These are phyloP conservation scores for Triticum turgidum DNA, from an alignment of 176 grass and related monocot species.

Conservation along the genomic window DNA sequence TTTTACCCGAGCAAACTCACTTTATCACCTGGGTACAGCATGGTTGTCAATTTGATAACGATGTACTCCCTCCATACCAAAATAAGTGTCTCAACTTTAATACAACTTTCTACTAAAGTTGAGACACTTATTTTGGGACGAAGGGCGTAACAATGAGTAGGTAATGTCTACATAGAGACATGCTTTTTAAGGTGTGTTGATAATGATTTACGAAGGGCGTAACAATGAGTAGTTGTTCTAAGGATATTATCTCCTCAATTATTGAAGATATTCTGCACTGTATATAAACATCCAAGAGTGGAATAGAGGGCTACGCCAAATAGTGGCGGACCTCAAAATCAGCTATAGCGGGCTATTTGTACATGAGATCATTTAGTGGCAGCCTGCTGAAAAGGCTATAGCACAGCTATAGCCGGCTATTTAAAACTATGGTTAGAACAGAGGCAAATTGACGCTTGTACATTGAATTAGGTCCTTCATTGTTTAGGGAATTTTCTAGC, in stretches of 20 bases:
- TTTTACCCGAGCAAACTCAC: no score
- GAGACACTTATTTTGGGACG: no score
- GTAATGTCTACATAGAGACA: neutral
- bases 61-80: neutral
- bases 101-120: no score
- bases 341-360: no score
- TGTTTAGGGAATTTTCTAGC: constrained; percentile 89
- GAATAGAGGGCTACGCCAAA: no score
- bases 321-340: no score
- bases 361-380: no score
- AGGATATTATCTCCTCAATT: neutral
- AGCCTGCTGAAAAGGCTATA: no score
- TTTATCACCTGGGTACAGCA: neutral
- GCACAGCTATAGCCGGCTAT: no score
- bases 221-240: neutral
- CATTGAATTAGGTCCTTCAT: constrained; percentile 68
- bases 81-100: no score
- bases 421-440: constrained; percentile 2
- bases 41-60: neutral
- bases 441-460: constrained; percentile 27
- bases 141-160: neutral
- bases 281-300: neutral
- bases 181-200: neutral
- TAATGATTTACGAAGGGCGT: neutral
- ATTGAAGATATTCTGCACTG: neutral